phyloP scores from a whole-genome alignment of 306 rosid species.

The Cicer judaicum region DNA sequence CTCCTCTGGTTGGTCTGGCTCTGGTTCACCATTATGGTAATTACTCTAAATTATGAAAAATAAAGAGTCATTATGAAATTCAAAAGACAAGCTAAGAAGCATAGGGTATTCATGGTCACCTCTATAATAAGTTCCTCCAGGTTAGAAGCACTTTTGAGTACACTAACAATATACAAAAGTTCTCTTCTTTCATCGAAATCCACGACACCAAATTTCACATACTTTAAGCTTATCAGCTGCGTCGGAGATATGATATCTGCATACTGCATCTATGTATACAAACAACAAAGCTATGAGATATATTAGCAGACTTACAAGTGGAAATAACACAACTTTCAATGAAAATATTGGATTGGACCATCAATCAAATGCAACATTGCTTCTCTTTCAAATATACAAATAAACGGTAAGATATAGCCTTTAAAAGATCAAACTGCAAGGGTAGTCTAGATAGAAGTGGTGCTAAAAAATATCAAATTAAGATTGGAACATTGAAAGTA shows the following conservation, averaged over 20 bases:
- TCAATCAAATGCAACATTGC: neutral
- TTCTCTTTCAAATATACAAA: neutral
- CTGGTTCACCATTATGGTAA: neutral
- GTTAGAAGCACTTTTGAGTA: slow-evolving; percentile 39
- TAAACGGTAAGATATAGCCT: neutral
- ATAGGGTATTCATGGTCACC: slow-evolving; percentile 21
- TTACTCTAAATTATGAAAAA: neutral
- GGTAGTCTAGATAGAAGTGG: neutral
- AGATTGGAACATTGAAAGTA: neutral
- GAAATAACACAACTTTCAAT: neutral
- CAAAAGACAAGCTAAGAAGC: neutral
- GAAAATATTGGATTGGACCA: neutral
- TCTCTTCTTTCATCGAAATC: neutral
- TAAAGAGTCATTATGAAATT: neutral
- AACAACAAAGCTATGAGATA: neutral
- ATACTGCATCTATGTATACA: slow-evolving; percentile 16
- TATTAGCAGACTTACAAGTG: neutral
- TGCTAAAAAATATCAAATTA: neutral
- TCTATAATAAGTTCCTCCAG: slow-evolving; percentile 20
- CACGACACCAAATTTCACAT: neutral
- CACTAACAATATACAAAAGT: neutral
- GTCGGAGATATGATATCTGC: neutral
- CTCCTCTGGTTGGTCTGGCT: neutral
- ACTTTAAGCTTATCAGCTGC: neutral
- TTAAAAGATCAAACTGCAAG: neutral